These are phyloP conservation scores for Samsoniella hepiali DNA, from an alignment of 2,329 filamentous ascomycete genomes.

Conservation along the genomic window DNA sequence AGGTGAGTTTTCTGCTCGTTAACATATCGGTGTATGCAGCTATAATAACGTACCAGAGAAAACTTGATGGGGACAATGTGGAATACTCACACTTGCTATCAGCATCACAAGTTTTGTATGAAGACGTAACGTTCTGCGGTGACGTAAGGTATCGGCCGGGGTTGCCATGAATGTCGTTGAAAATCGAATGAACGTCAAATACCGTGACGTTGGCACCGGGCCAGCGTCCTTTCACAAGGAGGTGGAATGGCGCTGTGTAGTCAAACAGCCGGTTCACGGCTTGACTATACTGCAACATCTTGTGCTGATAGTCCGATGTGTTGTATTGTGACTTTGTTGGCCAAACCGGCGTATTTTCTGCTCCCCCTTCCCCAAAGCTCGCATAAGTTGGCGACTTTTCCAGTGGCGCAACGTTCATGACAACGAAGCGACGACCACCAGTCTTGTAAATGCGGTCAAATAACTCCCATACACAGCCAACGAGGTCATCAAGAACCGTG, in stretches of 20 bases:
- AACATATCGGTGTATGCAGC: too few species aligned
- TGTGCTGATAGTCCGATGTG: slow-evolving; percentile 43
- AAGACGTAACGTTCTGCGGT: slow-evolving; percentile 60
- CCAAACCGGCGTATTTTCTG: slow-evolving; percentile 45
- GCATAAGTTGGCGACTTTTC: slow-evolving; percentile 66
- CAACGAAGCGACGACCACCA: slow-evolving; percentile 67
- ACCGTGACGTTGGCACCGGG: slow-evolving; percentile 60
- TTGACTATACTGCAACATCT: slow-evolving; percentile 45
- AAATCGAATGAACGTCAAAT: slow-evolving; percentile 63
- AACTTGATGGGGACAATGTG: slow-evolving; percentile 51
- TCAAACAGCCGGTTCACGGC: slow-evolving; percentile 47
- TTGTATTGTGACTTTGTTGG: slow-evolving; percentile 44
- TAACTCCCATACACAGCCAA: slow-evolving; percentile 61
- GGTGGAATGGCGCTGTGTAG: slow-evolving; percentile 48
- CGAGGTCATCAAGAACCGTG: slow-evolving; percentile 61
- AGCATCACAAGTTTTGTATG: slow-evolving; percentile 51
- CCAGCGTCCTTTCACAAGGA: slow-evolving; percentile 45
- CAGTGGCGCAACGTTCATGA: slow-evolving; percentile 67
- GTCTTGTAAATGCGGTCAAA: slow-evolving; percentile 62
- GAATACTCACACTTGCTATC: slow-evolving; percentile 36
- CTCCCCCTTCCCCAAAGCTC: slow-evolving; percentile 34
- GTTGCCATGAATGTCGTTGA: slow-evolving; percentile 62
- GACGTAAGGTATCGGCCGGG: slow-evolving; percentile 60
- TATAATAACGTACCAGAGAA: slow-evolving; percentile 55
- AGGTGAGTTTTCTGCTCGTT: background rate